Base-by-base conservation (phyloP, 495 filamentous ascomycete species). In the Cladorrhinum samala region DNA sequence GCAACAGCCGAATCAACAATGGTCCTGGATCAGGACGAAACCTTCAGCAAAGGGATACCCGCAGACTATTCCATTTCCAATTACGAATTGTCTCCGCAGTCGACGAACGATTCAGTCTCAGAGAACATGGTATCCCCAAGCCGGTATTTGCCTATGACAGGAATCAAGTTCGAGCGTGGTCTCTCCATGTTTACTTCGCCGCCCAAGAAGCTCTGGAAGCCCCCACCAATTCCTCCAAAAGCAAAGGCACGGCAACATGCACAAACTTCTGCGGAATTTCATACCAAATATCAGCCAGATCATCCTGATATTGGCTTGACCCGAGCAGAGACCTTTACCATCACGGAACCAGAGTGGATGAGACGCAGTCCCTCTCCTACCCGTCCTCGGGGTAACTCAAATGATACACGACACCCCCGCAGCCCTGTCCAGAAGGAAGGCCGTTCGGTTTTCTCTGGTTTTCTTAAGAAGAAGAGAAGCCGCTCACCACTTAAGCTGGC, bases 341-440 rank as follows among this genome's bases (percentile, higher is more conserved):
- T 72, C 9, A 68, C 55, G 2, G 72, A 74, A 47, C 49, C 67
- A 9, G 68, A 73, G 47, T 75, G 70, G 71, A 62, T 73, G 55
- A 59, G 65, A 24, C 66, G 63, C 20, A 68, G 66, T 17, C 72
- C 69, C 1, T 70, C 69, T 13, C 67, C 69, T 13, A 30, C 50
- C 16, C 49, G 49, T 2, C 53, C 40, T n/a, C 14, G 41, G 36
- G 55, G 42, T 17, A 46, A 52, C 1, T 9, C 24, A 20, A 49
- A 49, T 6, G 20, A 40, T 23, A 33, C 46, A 2, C 37, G 47
- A 9, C 48, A 52, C 20, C 17, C 61, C 9, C 59, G 62, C 57
- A 64, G 57, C 20, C 58, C 47, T 2, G 50, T 40, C 2, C 3
- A 20, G 9, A 17, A 44, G n/a, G 19, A 42, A 8, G 43, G 46